Percentiles rank a stretch among this genome's conserved stretches.
Conservation (phyloP, 2,329 filamentous ascomycete genomes). For the Fusarium citri region DNA sequence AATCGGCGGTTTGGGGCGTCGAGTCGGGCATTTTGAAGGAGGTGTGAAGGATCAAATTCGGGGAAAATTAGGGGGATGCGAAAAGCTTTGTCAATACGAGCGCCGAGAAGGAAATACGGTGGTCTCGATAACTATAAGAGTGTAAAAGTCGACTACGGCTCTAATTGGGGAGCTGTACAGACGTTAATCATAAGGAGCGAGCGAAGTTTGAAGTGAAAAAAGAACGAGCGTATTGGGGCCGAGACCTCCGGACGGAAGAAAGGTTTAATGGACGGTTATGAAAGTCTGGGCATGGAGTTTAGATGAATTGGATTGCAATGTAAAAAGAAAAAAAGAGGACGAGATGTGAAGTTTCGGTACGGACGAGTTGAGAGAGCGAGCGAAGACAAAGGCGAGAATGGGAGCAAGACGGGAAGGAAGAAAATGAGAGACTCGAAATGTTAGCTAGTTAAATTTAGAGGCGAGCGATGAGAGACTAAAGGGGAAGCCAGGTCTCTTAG, state of each 20-base stretch:
- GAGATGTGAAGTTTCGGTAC: conserved; percentile 2
- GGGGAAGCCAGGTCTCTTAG: conserved; percentile 37
- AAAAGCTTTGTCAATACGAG: conserved; percentile 23
- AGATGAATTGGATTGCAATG: not conserved
- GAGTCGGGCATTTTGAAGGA: conserved; percentile 50
- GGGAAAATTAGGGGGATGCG: conserved; percentile 9
- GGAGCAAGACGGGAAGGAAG: conserved; percentile 9
- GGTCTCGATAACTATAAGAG: conserved; percentile 31
- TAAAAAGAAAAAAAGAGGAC: not conserved
- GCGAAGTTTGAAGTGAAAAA: conserved; percentile 36
- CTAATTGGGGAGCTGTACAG: conserved; percentile 46
- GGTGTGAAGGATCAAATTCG: conserved; percentile 16
- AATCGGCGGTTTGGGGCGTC: conserved; percentile 51
- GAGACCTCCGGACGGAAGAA: conserved; percentile 38
- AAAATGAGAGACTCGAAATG: conserved; percentile 26
- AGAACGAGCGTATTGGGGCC: conserved; percentile 49
- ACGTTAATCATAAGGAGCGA: conserved; percentile 48
- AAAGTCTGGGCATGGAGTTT: conserved; percentile 13
- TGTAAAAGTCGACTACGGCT: conserved; percentile 41
- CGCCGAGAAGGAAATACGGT: conserved; percentile 9
- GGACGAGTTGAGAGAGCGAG: conserved; percentile 24
- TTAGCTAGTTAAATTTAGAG: conserved; percentile 26
- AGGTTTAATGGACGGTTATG: conserved; percentile 14
- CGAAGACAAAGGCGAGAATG: conserved; percentile 9
- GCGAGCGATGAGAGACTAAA: conserved; percentile 33